These are phyloP conservation scores for Ciborinia camelliae DNA, from an alignment of 2,329 filamentous ascomycete species.

Conservation along the genomic window DNA sequence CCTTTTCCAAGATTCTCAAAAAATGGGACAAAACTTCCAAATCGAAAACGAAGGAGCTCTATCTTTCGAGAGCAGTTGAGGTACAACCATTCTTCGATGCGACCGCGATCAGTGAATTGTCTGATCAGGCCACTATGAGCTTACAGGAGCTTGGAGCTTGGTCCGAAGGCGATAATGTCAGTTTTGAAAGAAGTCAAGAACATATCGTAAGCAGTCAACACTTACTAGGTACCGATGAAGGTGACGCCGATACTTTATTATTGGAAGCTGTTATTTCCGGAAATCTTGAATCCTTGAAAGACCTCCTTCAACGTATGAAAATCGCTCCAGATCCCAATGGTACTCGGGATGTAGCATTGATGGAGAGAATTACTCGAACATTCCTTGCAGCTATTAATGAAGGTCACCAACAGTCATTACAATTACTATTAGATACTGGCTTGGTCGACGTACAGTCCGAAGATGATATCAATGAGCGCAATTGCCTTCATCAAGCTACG, in stretches of 20 bases:
- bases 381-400: constrained; percentile 89
- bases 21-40: constrained; percentile 99
- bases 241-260: constrained; percentile 83
- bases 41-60: constrained; percentile 96
- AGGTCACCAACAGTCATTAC: constrained; percentile 72
- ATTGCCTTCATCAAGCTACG: constrained; percentile 93
- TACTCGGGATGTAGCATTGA: constrained; percentile 53
- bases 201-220: constrained; percentile 65
- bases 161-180: constrained; percentile 93
- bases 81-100: constrained; percentile 98
- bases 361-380: constrained; percentile 79
- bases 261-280: constrained; percentile 82
- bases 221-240: constrained; percentile 73
- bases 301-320: constrained; percentile 74
- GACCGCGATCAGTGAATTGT: constrained; percentile 92
- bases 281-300: constrained; percentile 71
- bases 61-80: constrained; percentile 91
- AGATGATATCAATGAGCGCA: constrained; percentile 96
- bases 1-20: constrained; percentile 97
- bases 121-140: constrained; percentile 95
- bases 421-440: constrained; percentile 72
- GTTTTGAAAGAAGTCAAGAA: constrained; percentile 61
- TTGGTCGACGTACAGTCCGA: constrained; percentile 88
- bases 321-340: constrained; percentile 53
- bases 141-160: constrained; percentile 91